These are phyloP conservation scores for Leishmania martiniquensis DNA, from an alignment of 208 protist genomes.

Conservation along the genomic window DNA sequence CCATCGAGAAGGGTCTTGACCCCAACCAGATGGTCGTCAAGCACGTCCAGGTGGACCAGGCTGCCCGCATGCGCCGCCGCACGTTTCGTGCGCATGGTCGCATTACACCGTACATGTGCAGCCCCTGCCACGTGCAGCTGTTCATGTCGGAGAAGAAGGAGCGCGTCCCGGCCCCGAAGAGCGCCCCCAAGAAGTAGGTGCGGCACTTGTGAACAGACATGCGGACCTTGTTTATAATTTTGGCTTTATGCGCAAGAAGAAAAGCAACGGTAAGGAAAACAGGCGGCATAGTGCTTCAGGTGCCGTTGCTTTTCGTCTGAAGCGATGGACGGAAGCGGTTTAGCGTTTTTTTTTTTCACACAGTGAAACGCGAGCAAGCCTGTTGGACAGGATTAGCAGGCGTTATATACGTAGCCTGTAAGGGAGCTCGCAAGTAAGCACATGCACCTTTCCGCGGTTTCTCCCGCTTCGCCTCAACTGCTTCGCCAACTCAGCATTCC, in stretches of 20 bases:
- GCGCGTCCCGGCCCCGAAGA: conserved; percentile 82
- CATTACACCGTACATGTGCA: conserved; percentile 95
- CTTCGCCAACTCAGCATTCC: not conserved
- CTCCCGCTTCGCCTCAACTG: too few species aligned
- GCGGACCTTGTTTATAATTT: conserved; percentile 36
- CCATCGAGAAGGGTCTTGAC: conserved; percentile 92
- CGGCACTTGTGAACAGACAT: not conserved
- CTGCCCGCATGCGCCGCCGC: conserved; percentile 90
- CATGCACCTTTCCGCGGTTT: not conserved
- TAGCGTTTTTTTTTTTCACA: too few species aligned
- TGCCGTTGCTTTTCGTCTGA: not conserved
- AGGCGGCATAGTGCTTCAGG: not conserved
- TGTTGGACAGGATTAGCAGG: too few species aligned
- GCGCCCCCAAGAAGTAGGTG: conserved; percentile 82
- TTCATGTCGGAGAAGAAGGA: conserved; percentile 90
- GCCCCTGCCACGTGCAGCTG: conserved; percentile 90
- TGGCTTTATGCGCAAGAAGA: conserved; percentile 17
- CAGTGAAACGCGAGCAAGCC: not conserved
- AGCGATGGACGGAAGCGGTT: not conserved
- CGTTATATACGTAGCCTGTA: too few species aligned
- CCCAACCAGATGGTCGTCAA: conserved; percentile 92
- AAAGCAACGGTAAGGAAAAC: not conserved
- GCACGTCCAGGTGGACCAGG: conserved; percentile 94
- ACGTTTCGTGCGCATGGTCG: conserved; percentile 96
- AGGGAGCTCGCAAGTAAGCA: not conserved